Conservation (phyloP, 306 rosid species). For the Quercus engelmannii region DNA sequence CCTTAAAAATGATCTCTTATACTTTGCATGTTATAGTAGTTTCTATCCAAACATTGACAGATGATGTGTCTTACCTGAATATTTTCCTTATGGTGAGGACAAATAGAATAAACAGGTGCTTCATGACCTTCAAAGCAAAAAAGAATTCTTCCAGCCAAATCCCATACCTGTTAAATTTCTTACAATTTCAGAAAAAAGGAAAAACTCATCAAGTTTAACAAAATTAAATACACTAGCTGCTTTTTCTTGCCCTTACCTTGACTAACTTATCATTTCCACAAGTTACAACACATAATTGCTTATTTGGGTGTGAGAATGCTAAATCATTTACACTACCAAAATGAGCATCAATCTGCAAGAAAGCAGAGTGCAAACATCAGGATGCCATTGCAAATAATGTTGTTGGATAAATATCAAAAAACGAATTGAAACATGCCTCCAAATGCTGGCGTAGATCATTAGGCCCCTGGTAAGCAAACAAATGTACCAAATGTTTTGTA, state of each 20-base stretch:
- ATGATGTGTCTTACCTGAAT: slow-evolving; percentile 53
- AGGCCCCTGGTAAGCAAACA: slow-evolving; percentile 57
- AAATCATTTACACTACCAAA: slow-evolving; percentile 84
- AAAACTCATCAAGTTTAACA: neutral
- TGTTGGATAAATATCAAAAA: neutral
- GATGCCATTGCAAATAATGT: slow-evolving; percentile 24
- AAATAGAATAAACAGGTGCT: slow-evolving; percentile 81
- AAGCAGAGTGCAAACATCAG: slow-evolving; percentile 16
- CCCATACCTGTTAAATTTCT: slow-evolving; percentile 71
- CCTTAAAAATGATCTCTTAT: neutral
- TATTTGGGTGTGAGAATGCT: slow-evolving; percentile 82
- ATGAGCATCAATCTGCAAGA: slow-evolving; percentile 75
- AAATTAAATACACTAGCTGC: neutral
- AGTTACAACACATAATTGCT: slow-evolving; percentile 71
- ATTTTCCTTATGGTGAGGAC: slow-evolving; percentile 89
- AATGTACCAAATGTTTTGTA: slow-evolving; percentile 78
- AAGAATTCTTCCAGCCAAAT: slow-evolving; percentile 54
- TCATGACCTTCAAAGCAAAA: slow-evolving; percentile 81
- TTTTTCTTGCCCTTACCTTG: slow-evolving; percentile 46
- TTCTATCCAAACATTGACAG: neutral
- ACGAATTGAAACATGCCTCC: slow-evolving; percentile 40
- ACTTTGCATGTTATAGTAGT: neutral
- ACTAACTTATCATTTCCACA: slow-evolving; percentile 88
- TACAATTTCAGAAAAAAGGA: neutral
- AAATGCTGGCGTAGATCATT: slow-evolving; percentile 62